Evolutionary conservation across 2,329 filamentous ascomycete genomes (phyloP).

Genomic region (Fusarium pininemorale): DNA sequence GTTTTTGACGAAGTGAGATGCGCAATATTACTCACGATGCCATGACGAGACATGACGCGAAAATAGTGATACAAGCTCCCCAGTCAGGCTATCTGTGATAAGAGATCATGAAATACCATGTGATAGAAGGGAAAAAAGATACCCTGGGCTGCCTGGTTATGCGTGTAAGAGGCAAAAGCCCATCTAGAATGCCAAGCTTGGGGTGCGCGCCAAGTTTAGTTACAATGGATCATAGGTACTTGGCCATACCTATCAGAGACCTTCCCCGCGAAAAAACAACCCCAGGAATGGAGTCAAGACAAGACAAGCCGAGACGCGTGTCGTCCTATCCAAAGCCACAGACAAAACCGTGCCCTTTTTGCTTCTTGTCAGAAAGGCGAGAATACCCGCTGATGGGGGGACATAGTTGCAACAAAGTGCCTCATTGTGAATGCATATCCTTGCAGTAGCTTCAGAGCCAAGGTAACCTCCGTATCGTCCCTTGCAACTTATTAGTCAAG

Average conservation of each 20-base stretch:
- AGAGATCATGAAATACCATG: conserved; percentile 7
- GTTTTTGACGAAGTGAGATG: not conserved
- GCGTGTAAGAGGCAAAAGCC: conserved; percentile 16
- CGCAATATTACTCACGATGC: not conserved
- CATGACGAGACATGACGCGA: conserved; percentile 36
- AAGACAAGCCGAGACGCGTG: conserved; percentile 20
- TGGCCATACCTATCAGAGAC: conserved; percentile 2
- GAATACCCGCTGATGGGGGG: not conserved
- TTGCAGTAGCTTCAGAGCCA: conserved; percentile 31
- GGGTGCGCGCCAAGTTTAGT: conserved; percentile 4
- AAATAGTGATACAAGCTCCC: not conserved
- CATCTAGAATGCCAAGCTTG: conserved; percentile 14
- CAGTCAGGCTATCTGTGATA: conserved; percentile 5
- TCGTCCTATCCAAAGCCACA: conserved; percentile 6
- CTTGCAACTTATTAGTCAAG: conserved; percentile 25
- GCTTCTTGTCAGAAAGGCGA: not conserved
- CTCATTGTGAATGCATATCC: conserved; percentile 25
- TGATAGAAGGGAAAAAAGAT: not conserved
- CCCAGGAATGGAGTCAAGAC: conserved; percentile 17
- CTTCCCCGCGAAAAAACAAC: conserved; percentile 16
- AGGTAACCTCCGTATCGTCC: conserved; percentile 20
- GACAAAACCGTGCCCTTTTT: not conserved
- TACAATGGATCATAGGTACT: not conserved
- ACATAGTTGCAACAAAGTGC: conserved; percentile 10
- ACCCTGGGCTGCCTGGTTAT: not conserved